These are phyloP conservation scores for Fraxinus excelsior DNA, from an alignment of 257 asterid species.

Conservation along the genomic window DNA sequence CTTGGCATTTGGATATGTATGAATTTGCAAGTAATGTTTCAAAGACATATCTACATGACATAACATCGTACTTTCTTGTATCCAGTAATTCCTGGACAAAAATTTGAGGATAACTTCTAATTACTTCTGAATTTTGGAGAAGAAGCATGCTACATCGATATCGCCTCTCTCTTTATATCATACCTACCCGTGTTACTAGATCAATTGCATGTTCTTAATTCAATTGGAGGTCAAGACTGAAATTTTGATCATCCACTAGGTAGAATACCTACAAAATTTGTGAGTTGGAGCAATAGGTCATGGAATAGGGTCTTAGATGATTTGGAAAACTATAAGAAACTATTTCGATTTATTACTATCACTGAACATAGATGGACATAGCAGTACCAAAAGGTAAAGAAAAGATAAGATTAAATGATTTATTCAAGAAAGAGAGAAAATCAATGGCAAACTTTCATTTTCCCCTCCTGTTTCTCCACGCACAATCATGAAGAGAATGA, in stretches of 20 bases:
- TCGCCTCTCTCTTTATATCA: no score
- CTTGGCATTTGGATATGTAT: constrained; percentile 26
- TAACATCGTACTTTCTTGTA: background rate
- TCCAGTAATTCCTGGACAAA: constrained; percentile 29
- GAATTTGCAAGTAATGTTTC: background rate
- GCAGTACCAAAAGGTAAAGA: background rate
- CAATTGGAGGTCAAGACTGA: no score
- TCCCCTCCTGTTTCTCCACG: constrained; percentile 30
- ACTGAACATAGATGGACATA: background rate
- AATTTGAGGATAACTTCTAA: background rate
- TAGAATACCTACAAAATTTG: background rate
- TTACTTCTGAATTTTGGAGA: background rate
- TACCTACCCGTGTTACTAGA: no score
- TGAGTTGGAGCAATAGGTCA: background rate
- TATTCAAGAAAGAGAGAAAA: background rate
- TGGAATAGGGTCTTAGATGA: background rate
- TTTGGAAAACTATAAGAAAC: no score
- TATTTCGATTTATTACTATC: no score
- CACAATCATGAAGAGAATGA: constrained; percentile 22
- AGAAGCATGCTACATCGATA: background rate
- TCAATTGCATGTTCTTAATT: no score
- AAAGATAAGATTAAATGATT: no score
- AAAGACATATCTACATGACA: no score
- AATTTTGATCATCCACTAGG: background rate
- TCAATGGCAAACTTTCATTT: constrained; percentile 53